Conservation (phyloP, 2,329 filamentous ascomycete genomes). For the Colletotrichum australisinense region DNA sequence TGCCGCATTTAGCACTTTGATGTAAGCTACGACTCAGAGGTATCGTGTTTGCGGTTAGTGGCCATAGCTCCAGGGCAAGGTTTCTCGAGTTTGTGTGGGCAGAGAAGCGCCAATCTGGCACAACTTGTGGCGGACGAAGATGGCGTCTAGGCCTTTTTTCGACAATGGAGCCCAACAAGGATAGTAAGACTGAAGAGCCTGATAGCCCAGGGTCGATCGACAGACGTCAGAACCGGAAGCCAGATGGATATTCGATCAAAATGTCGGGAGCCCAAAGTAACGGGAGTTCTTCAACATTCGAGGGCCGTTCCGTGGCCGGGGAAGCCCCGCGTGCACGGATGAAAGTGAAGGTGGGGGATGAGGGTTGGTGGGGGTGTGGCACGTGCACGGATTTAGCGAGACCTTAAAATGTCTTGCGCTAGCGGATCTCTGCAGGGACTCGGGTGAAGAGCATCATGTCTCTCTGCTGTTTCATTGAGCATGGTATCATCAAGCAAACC, state of each 20-base stretch:
- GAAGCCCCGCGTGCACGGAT: neutral
- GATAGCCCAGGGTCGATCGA: neutral
- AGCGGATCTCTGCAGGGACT: neutral
- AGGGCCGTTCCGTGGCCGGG: neutral
- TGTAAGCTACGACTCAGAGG: neutral
- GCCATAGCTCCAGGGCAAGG: neutral
- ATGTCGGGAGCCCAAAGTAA: too few species aligned
- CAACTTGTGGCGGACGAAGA: neutral
- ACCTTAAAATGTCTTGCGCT: neutral
- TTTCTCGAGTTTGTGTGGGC: neutral
- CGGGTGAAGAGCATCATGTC: too few species aligned
- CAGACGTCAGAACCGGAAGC: neutral
- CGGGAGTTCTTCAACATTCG: neutral
- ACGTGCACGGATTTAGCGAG: neutral
- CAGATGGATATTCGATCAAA: neutral
- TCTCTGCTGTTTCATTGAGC: too few species aligned
- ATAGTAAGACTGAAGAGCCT: neutral
- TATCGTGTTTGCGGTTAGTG: slow-evolving; percentile 5
- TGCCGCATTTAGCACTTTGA: neutral
- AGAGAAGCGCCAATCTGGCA: neutral
- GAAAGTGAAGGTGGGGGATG: neutral
- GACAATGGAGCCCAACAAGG: too few species aligned
- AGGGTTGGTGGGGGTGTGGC: neutral
- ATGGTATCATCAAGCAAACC: fast-evolving
- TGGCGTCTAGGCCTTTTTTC: neutral